Percentiles rank a stretch among this genome's conserved stretches.
Evolutionary conservation across 2,329 filamentous ascomycete genomes (phyloP).

Genomic region (Aspergillus calidoustus): DNA sequence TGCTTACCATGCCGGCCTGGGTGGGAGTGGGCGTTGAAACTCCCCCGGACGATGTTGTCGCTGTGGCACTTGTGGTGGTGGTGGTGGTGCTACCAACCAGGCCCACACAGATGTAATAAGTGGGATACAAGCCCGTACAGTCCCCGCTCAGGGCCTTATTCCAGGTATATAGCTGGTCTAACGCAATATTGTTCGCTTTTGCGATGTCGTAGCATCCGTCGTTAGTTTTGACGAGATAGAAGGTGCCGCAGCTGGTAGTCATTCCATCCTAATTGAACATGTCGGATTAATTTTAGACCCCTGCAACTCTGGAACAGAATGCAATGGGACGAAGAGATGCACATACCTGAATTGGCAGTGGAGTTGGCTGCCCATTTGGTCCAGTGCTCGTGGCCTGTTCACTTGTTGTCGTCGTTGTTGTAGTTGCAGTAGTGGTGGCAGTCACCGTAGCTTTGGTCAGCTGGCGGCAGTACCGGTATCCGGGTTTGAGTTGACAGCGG

Average conservation of each 20-base stretch:
- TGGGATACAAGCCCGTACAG: constrained; percentile 6
- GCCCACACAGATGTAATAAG: constrained; percentile 8
- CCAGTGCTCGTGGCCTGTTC: constrained; percentile 1
- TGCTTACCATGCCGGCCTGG: constrained; percentile 14
- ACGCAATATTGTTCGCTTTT: not conserved
- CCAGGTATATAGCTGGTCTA: constrained; percentile 4
- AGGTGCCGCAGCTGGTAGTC: not conserved
- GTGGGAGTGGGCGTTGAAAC: constrained; percentile 7
- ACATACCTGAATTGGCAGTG: constrained; percentile 11
- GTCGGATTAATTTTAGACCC: no score
- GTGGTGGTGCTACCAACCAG: constrained; percentile 1
- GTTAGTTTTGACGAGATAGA: constrained; percentile 5
- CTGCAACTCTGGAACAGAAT: no score
- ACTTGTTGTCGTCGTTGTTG: not conserved
- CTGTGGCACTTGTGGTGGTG: no score
- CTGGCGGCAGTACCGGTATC: constrained; percentile 6
- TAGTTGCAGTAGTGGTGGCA: not conserved
- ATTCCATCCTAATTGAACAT: constrained; percentile 1
- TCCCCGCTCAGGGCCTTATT: constrained; percentile 10
- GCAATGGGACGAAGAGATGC: no score
- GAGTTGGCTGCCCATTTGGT: constrained; percentile 2
- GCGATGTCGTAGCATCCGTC: constrained; percentile 12
- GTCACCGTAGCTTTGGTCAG: not conserved
- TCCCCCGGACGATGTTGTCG: constrained; percentile 2
- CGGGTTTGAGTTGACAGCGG: constrained; percentile 6